Evolutionary conservation across 208 protist genomes (phyloP), one percentile per base, ranked within the genome.

Genomic region (Trypanosoma cruzi): DNA sequence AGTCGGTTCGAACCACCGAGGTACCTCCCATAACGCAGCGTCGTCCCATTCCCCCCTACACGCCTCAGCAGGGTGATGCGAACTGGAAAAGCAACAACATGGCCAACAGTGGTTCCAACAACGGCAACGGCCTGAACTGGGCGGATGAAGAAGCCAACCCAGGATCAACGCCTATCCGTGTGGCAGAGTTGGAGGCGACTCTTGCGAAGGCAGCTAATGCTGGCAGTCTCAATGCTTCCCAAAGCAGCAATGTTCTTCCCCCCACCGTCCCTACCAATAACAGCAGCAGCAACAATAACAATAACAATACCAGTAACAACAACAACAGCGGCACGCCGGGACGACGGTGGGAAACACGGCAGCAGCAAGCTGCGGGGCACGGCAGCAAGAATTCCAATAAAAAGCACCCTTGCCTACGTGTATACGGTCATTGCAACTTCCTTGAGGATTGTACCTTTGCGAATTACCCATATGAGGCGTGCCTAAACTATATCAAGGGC

Each of bases 351-450:
- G 62, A 78, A 46, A 40, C 53, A 59, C 56, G 76, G 66, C 48
- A 66, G 42, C 55, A 68, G 55, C 59, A 67, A 28, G 24, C 31
- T 60, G 60, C 56, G 11, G 71, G 57, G 4, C 37, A 48, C 52
- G 29, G 48, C 16, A 31, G 20, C 2, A 70, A 66, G 37, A 56
- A 63, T 32, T 44, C 64, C 31, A 55, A 29, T 44, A 77, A 64
- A 49, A 77, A 88, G 16, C 90, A 96, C 69, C 90, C 90, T 13
- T 96, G 90, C 65, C 73, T 94, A 62, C 90, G 90, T 52, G 84
- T 96, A n/a, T 96, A 93, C 73, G 88, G 90, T 22, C 81, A 72
- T 64, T 96, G 90, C 80, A 96, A 96, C 79, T 96, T 94, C 70
- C 86, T 88, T 62, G 80, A 88, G 44, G 88, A 94, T 70, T 96